Evolutionary conservation across 306 rosid species (phyloP).

Genomic region (Dryas octopetala): DNA sequence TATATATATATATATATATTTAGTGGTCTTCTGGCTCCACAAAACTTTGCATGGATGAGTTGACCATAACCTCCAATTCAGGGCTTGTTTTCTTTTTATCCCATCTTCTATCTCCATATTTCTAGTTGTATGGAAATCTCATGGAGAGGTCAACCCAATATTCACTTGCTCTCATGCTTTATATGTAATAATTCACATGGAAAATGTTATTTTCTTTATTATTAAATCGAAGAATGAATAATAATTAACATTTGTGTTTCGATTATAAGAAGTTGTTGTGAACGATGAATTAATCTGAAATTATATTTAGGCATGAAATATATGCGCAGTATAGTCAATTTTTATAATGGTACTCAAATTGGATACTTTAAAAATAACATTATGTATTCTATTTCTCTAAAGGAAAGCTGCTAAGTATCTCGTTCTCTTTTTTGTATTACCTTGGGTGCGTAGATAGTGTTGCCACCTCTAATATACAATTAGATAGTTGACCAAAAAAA

Average conservation of each 20-base stretch:
- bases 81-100: conserved; percentile 31
- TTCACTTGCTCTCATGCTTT: conserved; percentile 29
- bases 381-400: no score
- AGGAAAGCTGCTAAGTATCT: no score
- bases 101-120: conserved; percentile 29
- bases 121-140: conserved; percentile 18
- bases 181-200: no score
- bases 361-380: no score
- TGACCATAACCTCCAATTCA: conserved; percentile 38
- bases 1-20: not conserved
- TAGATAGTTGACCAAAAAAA: no score
- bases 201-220: no score
- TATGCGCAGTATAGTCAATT: no score
- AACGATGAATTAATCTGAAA: not conserved
- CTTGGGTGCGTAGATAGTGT: no score
- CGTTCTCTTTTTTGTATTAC: no score
- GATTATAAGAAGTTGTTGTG: not conserved
- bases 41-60: conserved; percentile 42
- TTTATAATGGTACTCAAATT: no score
- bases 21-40: conserved; percentile 54
- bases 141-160: conserved; percentile 49
- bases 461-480: no score
- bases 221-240: no score
- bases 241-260: not conserved
- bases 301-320: not conserved